Conservation (phyloP, 805 yeast species). For the Candida takata region DNA sequence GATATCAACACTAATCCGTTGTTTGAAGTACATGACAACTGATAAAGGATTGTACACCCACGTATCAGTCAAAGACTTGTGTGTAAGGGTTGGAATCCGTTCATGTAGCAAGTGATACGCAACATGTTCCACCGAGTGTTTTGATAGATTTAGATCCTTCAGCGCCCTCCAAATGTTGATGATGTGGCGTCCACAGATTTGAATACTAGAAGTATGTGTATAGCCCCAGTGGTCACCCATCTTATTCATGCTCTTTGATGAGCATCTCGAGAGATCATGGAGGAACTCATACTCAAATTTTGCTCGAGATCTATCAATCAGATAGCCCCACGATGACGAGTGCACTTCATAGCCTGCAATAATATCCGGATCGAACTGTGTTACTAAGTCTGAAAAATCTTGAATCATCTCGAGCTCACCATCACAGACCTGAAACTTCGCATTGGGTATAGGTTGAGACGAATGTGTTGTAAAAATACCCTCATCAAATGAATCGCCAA, state of each 20-base stretch:
- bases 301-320: slow-evolving; percentile 53
- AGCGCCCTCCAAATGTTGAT: slow-evolving; percentile 80
- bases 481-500: slow-evolving; percentile 29
- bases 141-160: slow-evolving; percentile 55
- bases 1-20: slow-evolving; percentile 37
- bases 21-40: slow-evolving; percentile 40
- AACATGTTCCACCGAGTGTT: slow-evolving; percentile 73
- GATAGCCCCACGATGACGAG: slow-evolving; percentile 81
- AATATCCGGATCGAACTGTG: slow-evolving; percentile 77
- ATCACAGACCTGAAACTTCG: slow-evolving; percentile 26
- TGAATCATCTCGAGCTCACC: slow-evolving; percentile 56
- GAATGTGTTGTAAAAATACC: slow-evolving; percentile 29
- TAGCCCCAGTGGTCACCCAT: slow-evolving; percentile 73
- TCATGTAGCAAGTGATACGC: slow-evolving; percentile 60
- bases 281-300: slow-evolving; percentile 45
- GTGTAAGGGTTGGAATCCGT: slow-evolving; percentile 57
- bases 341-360: slow-evolving; percentile 82
- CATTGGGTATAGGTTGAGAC: slow-evolving; percentile 2
- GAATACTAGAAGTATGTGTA: slow-evolving; percentile 64
- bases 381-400: slow-evolving; percentile 47
- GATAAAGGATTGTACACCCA: slow-evolving; percentile 29
- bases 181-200: slow-evolving; percentile 74
- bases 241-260: slow-evolving; percentile 40
- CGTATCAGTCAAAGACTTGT: slow-evolving; percentile 41
- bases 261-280: slow-evolving; percentile 57